phyloP scores from a whole-genome alignment of 495 filamentous ascomycete genomes.

The Podospora fimiseda region DNA sequence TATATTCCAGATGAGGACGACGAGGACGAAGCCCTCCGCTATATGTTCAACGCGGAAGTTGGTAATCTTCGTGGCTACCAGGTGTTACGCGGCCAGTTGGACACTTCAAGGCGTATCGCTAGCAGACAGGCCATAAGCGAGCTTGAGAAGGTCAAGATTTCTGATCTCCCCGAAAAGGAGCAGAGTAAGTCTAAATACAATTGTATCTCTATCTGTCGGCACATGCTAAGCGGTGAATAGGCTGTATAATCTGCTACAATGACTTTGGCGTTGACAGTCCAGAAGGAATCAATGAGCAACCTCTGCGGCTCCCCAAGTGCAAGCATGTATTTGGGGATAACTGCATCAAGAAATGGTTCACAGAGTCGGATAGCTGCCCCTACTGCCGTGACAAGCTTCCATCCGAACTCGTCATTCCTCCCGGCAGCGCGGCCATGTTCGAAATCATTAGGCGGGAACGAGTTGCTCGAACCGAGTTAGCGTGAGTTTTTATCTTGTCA shows the following conservation, averaged over 20 bases:
- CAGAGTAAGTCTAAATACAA: conserved; percentile 36
- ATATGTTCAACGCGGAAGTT: conserved; percentile 6
- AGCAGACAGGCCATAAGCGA: conserved; percentile 40
- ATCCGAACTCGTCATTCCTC: conserved; percentile 32
- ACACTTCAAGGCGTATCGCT: conserved; percentile 37
- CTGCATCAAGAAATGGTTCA: conserved; percentile 56
- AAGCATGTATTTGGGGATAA: conserved; percentile 54
- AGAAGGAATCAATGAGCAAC: conserved; percentile 45
- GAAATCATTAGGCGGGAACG: conserved; percentile 12
- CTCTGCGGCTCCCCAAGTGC: conserved; percentile 49
- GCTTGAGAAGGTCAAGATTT: conserved; percentile 38
- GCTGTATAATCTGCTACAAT: conserved; percentile 54
- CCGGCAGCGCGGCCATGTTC: conserved; percentile 11
- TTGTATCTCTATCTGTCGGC: background rate
- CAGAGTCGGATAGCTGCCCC: conserved; percentile 52
- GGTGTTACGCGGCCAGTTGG: conserved; percentile 32
- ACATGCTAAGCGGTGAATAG: conserved; percentile 42
- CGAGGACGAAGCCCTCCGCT: conserved; percentile 12
- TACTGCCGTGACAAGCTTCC: conserved; percentile 52
- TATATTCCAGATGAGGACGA: conserved; percentile 18
- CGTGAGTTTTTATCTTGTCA: too few relatives aligned
- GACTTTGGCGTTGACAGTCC: conserved; percentile 46
- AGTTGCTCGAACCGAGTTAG: too few relatives aligned
- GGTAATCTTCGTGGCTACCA: conserved; percentile 33
- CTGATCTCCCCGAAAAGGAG: conserved; percentile 38